Percentiles rank a stretch among this genome's conserved stretches.
Evolutionary conservation across 2,329 filamentous ascomycete genomes (phyloP).

Genomic region (Atkinsonella texensis): DNA sequence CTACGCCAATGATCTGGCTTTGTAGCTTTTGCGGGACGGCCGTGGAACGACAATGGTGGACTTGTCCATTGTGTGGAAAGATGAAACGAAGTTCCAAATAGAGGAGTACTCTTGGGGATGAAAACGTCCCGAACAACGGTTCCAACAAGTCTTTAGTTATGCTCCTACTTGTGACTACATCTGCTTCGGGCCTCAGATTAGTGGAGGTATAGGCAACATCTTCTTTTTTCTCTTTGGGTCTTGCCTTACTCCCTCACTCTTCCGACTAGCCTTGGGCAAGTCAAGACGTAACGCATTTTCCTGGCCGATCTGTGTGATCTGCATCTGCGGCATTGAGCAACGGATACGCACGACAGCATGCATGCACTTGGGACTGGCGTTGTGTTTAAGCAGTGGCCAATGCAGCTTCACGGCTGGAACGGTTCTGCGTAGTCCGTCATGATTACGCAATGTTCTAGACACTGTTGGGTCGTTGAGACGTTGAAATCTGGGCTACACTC

Average conservation of each 20-base stretch:
- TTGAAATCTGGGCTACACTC: neutral
- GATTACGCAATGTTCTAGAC: conserved; percentile 5
- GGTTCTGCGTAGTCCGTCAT: neutral
- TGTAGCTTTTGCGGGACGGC: conserved; percentile 39
- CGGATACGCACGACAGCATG: too few species aligned
- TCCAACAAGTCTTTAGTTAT: neutral
- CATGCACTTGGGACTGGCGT: too few species aligned
- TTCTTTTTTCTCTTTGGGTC: too few species aligned
- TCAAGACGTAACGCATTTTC: neutral
- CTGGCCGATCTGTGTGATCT: neutral
- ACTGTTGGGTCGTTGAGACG: neutral
- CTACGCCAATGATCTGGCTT: conserved; percentile 30
- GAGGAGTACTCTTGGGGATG: neutral
- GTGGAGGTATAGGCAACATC: too few species aligned
- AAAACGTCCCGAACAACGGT: neutral
- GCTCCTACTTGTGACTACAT: too few species aligned
- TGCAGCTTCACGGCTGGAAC: too few species aligned
- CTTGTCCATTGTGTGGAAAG: conserved; percentile 40
- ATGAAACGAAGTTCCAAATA: conserved; percentile 37
- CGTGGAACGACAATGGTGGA: conserved; percentile 46
- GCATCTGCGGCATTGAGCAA: neutral
- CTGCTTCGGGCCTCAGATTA: too few species aligned
- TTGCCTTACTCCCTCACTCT: too few species aligned
- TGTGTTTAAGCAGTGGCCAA: too few species aligned
- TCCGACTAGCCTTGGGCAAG: too few species aligned